Evolutionary conservation across 768 basidiomycete genomes (phyloP).

Genomic region (Thelephora aurantiotincta): DNA sequence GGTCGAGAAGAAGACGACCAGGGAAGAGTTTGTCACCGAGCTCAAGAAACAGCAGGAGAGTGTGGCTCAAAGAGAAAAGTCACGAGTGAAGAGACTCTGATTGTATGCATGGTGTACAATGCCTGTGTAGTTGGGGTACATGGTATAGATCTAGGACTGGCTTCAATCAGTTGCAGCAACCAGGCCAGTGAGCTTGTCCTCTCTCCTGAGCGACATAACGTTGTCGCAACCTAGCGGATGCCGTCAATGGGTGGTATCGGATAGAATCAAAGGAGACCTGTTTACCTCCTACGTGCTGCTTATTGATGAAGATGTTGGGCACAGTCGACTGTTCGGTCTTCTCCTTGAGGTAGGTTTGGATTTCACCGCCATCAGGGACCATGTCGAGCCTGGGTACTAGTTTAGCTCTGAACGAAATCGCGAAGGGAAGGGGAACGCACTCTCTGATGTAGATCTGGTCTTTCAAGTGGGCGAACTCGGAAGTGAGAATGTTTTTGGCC

Average conservation of each 20-base stretch:
- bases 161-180: not conserved
- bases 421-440: slow-evolving; percentile 12
- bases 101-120: no score
- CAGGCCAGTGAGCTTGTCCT: slow-evolving; percentile 13
- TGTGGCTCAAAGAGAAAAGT: slow-evolving; percentile 29
- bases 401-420: not conserved
- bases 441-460: slow-evolving; percentile 19
- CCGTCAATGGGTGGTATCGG: not conserved
- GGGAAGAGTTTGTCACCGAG: slow-evolving; percentile 50
- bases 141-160: no score
- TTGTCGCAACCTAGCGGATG: slow-evolving; percentile 9
- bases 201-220: slow-evolving; percentile 12
- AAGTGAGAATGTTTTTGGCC: slow-evolving; percentile 23
- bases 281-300: slow-evolving; percentile 42
- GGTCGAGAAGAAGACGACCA: slow-evolving; percentile 49
- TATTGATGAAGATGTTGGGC: slow-evolving; percentile 60
- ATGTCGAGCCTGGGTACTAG: slow-evolving; percentile 37
- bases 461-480: slow-evolving; percentile 15
- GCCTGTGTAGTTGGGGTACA: no score
- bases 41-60: slow-evolving; percentile 42
- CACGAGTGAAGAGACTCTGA: slow-evolving; percentile 18
- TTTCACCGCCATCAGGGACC: slow-evolving; percentile 39
- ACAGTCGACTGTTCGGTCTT: slow-evolving; percentile 63
- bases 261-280: not conserved
- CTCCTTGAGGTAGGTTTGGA: slow-evolving; percentile 48